phyloP scores from a whole-genome alignment of 345 rosid genomes.

The Eutrema japonicum region DNA sequence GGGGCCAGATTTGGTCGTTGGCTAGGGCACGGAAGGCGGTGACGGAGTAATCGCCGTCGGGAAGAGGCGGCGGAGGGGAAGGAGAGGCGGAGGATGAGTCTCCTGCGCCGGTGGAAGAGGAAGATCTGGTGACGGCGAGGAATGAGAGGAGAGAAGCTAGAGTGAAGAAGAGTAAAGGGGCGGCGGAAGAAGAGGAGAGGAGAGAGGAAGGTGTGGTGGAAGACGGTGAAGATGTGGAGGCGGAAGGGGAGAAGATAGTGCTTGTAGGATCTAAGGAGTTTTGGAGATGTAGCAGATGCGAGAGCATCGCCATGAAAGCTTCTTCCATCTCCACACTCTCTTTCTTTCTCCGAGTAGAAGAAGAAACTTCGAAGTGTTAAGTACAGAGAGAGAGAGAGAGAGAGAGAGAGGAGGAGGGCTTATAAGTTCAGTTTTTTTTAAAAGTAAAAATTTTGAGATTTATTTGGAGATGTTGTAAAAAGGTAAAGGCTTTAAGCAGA shows the following conservation, averaged over 20 bases:
- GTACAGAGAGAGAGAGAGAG: neutral
- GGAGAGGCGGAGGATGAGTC: constrained; percentile 42
- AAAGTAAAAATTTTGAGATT: neutral
- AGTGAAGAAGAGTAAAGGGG: constrained; percentile 61
- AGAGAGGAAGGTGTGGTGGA: constrained; percentile 53
- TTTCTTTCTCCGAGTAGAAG: neutral
- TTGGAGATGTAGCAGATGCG: constrained; percentile 92
- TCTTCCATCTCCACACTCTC: constrained; percentile 67
- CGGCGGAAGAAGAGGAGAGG: constrained; percentile 60
- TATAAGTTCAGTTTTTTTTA: neutral
- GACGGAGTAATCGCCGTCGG: constrained; percentile 70
- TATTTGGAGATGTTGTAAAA: neutral
- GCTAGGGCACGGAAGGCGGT: constrained; percentile 90
- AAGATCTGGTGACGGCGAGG: constrained; percentile 50
- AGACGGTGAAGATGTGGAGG: constrained; percentile 51
- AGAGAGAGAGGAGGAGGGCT: neutral
- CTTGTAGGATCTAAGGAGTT: constrained; percentile 78
- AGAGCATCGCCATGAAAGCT: constrained; percentile 79
- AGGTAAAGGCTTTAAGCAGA: neutral
- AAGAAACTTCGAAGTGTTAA: neutral
- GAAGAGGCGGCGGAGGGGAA: constrained; percentile 55
- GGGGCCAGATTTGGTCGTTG: constrained; percentile 85
- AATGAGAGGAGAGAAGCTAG: constrained; percentile 62
- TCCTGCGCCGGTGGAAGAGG: constrained; percentile 40
- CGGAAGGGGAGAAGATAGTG: constrained; percentile 55